Conservation (phyloP, 2,329 filamentous ascomycete species). For the Celoporthe dispersa region DNA sequence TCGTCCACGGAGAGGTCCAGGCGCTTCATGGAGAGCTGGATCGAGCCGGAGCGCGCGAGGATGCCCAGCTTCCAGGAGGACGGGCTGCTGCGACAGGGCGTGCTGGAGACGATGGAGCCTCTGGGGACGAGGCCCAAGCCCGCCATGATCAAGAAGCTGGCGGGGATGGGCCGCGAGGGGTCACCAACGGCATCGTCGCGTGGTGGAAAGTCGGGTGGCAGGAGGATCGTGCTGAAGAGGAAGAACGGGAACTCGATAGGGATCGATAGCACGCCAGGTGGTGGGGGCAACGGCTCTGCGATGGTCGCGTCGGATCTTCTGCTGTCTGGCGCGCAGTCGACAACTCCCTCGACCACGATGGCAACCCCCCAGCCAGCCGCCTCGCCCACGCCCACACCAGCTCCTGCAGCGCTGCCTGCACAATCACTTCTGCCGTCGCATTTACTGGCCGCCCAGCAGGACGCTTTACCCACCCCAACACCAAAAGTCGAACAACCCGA, state of each 20-base stretch:
- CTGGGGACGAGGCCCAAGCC: constrained; percentile 74
- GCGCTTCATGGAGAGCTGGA: constrained; percentile 59
- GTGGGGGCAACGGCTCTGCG: neutral
- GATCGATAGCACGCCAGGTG: constrained; percentile 17
- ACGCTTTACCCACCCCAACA: constrained; percentile 5
- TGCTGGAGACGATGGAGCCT: constrained; percentile 83
- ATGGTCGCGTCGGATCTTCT: constrained; percentile 15
- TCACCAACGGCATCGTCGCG: constrained; percentile 19
- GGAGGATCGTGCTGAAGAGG: constrained; percentile 30
- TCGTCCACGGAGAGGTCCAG: constrained; percentile 41
- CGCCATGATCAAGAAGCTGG: constrained; percentile 59
- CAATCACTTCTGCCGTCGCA: neutral
- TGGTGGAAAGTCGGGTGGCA: constrained; percentile 41
- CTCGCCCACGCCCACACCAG: constrained; percentile 21
- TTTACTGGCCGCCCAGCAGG: neutral
- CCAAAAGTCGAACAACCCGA: constrained; percentile 8
- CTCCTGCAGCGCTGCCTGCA: constrained; percentile 13
- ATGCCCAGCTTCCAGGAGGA: constrained; percentile 79
- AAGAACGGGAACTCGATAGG: constrained; percentile 29
- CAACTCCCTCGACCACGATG: constrained; percentile 26
- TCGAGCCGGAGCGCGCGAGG: constrained; percentile 62
- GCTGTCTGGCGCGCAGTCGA: constrained; percentile 25
- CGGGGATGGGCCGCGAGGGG: constrained; percentile 29
- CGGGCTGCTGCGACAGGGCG: constrained; percentile 73
- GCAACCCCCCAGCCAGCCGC: constrained; percentile 22